Conservation (phyloP, 768 basidiomycete genomes). For the Leucocoprinus birnbaumii region DNA sequence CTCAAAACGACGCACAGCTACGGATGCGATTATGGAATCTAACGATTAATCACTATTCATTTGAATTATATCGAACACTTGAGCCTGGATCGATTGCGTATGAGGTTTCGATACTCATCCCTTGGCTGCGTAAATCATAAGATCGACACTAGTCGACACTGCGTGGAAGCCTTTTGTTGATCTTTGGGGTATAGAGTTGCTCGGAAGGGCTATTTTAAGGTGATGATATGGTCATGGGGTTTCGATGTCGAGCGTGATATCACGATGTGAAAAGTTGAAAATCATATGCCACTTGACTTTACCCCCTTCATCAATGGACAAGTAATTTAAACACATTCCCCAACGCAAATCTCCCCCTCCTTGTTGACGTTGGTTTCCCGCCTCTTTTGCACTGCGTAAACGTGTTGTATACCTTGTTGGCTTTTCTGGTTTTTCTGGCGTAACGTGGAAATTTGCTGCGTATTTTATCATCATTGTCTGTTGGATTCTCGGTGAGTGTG, state of each 20-base stretch:
- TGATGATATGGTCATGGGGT: not conserved
- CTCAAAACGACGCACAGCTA: not conserved
- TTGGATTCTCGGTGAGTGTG: no score
- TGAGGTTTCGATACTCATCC: not conserved
- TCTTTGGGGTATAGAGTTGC: no score
- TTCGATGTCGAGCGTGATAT: not conserved
- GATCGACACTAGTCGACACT: not conserved
- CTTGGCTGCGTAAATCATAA: no score
- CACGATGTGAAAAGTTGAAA: no score
- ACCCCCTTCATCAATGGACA: not conserved
- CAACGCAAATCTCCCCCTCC: not conserved
- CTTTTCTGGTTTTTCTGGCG: no score
- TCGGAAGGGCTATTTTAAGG: not conserved
- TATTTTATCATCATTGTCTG: no score
- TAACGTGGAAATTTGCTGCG: no score
- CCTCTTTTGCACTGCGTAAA: no score
- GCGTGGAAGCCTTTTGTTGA: not conserved
- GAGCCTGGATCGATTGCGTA: not conserved
- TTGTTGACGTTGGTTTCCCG: no score
- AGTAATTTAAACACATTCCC: not conserved
- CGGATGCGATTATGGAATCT: not conserved
- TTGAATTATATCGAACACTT: not conserved
- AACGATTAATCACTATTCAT: not conserved
- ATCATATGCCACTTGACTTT: constrained; percentile 5
- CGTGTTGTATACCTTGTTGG: no score